Base-by-base conservation (phyloP, 2,329 filamentous ascomycete species). In the Esteya vermicola region DNA sequence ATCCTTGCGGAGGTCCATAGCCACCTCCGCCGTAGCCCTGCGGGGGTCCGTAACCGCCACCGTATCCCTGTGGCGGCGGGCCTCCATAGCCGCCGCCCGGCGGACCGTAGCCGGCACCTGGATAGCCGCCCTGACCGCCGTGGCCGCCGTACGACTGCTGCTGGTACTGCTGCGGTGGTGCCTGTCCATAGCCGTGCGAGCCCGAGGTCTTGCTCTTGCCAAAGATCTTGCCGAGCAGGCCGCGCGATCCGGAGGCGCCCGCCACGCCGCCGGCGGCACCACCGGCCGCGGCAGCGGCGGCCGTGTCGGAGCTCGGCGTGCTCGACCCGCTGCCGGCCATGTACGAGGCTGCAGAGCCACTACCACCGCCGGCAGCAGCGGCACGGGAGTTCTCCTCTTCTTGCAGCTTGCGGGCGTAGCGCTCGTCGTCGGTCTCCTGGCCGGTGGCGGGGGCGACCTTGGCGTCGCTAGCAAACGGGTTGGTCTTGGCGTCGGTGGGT, bases 311-410 rank as follows among this genome's bases (percentile, higher is more conserved):
- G 3, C 12, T 13, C 7, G 33, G 8, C 12, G 16, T 16, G 9
- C 12, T 12, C 4, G n/a, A 9, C 10, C 27, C 9, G 20, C 13
- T 6, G 36, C 35, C 21, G 35, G 53, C n/a, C 16, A 53, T 47
- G 45, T 60, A 62, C 43, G 57, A 57, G 9, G 54, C 43, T 8
- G 61, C 54, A 9, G 59, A 54, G 22, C 53, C 47, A 36, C 56
- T 53, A 14, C 50, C 52, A 19, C 43, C 44, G 35, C 51, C 49
- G 41, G 41, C 48, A 38, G 39, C 48, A 46, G 55, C 54, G 14
- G 67, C 68, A 33, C 75, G 72, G 6, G 75, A 74, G 47, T 93
- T 71, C 58, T 94, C 86, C 58, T 94, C 83, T 33, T 81, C 81
- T 57, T 94, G 88, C 32, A 94, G 64, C 53, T 77, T 73, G 31